A percentile compares a stretch with the other conserved stretches of the same genome.
Conservation (phyloP, 2,329 filamentous ascomycete species). For the Lachnellula willkommii region DNA sequence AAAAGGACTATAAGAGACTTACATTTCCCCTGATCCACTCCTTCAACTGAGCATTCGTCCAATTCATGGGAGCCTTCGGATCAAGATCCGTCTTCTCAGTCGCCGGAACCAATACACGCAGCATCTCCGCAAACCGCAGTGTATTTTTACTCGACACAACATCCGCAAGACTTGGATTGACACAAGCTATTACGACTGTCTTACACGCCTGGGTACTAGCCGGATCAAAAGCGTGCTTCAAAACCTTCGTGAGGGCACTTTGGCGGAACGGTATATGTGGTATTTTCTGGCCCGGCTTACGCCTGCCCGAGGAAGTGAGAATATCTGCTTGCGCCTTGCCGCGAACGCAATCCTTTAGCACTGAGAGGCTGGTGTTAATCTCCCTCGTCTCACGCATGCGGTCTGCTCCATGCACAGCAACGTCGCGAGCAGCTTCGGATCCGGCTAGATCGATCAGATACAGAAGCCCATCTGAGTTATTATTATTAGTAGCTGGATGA, state of each 20-base stretch:
- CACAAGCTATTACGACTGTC: slow-evolving; percentile 96
- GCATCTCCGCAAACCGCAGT: slow-evolving; percentile 78
- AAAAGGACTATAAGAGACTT: slow-evolving; percentile 16
- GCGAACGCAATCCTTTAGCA: slow-evolving; percentile 49
- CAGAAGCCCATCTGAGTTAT: slow-evolving; percentile 38
- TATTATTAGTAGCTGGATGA: slow-evolving; percentile 17
- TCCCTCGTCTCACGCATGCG: slow-evolving; percentile 87
- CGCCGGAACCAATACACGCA: slow-evolving; percentile 37
- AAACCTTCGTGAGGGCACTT: slow-evolving; percentile 70
- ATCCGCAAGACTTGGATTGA: slow-evolving; percentile 87
- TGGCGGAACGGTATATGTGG: slow-evolving; percentile 80
- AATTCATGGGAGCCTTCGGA: slow-evolving; percentile 33
- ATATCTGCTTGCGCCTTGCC: slow-evolving; percentile 55
- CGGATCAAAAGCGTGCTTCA: slow-evolving; percentile 85
- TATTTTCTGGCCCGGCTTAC: slow-evolving; percentile 48
- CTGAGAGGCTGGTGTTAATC: slow-evolving; percentile 96
- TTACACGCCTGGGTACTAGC: slow-evolving; percentile 68
- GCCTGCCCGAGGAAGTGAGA: slow-evolving; percentile 42
- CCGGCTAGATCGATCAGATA: slow-evolving; percentile 46
- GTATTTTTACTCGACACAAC: slow-evolving; percentile 79
- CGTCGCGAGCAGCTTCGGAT: slow-evolving; percentile 65
- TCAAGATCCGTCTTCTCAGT: slow-evolving; percentile 23
- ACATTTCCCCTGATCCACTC: slow-evolving; percentile 40
- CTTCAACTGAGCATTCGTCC: slow-evolving; percentile 36
- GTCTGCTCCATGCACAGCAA: slow-evolving; percentile 83